Evolutionary conservation across 78 protist genomes (phyloP).

Genomic region (Diacronema lutheri): DNA sequence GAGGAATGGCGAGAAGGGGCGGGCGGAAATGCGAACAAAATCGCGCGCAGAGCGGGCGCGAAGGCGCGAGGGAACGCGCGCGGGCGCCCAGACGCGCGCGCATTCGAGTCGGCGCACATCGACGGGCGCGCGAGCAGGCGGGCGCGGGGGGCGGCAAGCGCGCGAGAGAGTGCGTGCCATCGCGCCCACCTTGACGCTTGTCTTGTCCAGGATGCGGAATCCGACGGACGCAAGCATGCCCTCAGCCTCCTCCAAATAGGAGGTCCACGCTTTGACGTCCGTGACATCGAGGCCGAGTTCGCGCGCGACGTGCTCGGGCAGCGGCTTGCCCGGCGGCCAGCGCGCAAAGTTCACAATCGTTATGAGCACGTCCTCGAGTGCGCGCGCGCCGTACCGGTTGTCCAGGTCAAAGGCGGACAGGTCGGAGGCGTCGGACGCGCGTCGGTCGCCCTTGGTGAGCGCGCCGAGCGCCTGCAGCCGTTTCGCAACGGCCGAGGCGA

Average conservation of each 20-base stretch:
- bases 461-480: conserved; percentile 32
- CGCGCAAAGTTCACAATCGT: too few species aligned
- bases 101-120: too few species aligned
- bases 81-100: too few species aligned
- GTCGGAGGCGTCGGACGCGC: conserved; percentile 19
- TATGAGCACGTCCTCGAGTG: background rate
- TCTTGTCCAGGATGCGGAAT: background rate
- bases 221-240: background rate
- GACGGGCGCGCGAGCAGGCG: too few species aligned
- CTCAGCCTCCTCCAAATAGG: background rate
- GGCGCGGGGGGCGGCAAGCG: too few species aligned
- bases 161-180: too few species aligned
- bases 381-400: background rate
- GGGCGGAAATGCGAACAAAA: too few species aligned
- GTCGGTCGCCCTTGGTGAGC: conserved; percentile 36
- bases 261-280: background rate
- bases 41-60: too few species aligned
- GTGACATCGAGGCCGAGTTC: background rate
- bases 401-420: conserved; percentile 1
- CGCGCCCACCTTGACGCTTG: too few species aligned
- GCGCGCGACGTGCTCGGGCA: background rate
- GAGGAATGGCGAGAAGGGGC: too few species aligned
- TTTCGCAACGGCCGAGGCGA: conserved; percentile 30
- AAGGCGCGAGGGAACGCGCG: too few species aligned
- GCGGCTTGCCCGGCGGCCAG: too few species aligned